A percentile compares a stretch with the other conserved stretches of the same genome.
phyloP scores from a whole-genome alignment of 1,284 basidiomycete species.

The Abortiporus biennis region DNA sequence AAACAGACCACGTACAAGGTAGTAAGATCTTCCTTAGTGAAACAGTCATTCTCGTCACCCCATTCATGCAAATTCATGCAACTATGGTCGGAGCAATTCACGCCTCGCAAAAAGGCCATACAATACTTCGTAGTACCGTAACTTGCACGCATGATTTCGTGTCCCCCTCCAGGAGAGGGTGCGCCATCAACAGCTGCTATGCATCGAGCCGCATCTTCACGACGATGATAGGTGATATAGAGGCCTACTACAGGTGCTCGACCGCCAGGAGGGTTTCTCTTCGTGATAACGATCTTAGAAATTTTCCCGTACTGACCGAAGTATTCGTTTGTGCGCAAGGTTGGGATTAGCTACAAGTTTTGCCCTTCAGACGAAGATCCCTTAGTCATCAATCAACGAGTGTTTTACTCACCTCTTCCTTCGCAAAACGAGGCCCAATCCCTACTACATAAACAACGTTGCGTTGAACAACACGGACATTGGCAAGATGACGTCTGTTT shows the following conservation, averaged over 20 bases:
- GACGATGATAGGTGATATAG: constrained; percentile 93
- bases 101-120: constrained; percentile 88
- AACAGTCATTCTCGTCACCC: constrained; percentile 97
- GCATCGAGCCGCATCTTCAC: constrained; percentile 92
- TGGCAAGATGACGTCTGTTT: constrained; percentile 84
- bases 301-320: constrained; percentile 99
- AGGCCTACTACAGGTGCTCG: constrained; percentile 82
- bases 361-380: constrained; percentile 14
- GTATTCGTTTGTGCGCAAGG: constrained; percentile 92
- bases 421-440: constrained; percentile 83
- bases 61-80: constrained; percentile 98
- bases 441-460: constrained; percentile 97
- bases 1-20: constrained; percentile 59
- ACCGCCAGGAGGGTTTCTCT: constrained; percentile 75
- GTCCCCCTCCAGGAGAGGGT: constrained; percentile 73
- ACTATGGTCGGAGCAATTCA: constrained; percentile 80
- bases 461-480: constrained; percentile 94
- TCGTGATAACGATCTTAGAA: constrained; percentile 90
- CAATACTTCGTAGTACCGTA: constrained; percentile 99
- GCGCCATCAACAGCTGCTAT: constrained; percentile 93
- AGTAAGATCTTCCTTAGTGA: constrained; percentile 88
- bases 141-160: constrained; percentile 85
- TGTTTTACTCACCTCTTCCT: constrained; percentile 79
- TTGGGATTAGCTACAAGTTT: constrained; percentile 84
- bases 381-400: constrained; percentile 11